Conservation (phyloP, 805 yeast genomes). For the Teunomyces cretensis region DNA sequence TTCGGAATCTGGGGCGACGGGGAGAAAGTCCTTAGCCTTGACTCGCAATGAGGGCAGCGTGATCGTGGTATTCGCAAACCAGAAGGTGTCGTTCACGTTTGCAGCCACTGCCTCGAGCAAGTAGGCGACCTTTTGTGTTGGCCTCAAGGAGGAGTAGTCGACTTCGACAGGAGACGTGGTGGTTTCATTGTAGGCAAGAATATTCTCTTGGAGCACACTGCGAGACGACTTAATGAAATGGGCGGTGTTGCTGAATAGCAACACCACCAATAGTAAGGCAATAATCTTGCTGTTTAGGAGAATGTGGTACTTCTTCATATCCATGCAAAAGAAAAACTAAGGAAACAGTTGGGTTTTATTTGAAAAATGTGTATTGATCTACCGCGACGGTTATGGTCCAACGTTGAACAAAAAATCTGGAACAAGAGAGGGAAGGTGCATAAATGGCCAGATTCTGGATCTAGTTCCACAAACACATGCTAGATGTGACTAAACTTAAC, state of each 20-base stretch:
- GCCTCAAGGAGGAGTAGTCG: conserved; percentile 15
- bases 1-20: neutral
- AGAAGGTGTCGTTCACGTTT: conserved; percentile 12
- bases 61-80: conserved; percentile 16
- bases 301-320: neutral
- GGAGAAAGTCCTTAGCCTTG: conserved; percentile 1
- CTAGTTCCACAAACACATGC: too few relatives aligned
- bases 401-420: too few relatives aligned
- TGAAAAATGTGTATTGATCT: too few relatives aligned
- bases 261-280: conserved; percentile 17
- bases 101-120: conserved; percentile 4
- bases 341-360: neutral
- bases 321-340: neutral
- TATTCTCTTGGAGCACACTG: too few relatives aligned
- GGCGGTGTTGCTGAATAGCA: conserved; percentile 19
- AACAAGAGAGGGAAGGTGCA: too few relatives aligned
- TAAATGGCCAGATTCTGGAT: too few relatives aligned
- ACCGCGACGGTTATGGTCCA: too few relatives aligned
- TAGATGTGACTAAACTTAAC: too few relatives aligned
- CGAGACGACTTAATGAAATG: conserved; percentile 20
- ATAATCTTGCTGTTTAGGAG: conserved; percentile 3
- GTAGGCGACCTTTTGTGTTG: conserved; percentile 12
- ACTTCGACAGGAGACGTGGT: conserved; percentile 13
- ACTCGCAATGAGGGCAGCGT: conserved; percentile 3
- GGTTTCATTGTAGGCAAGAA: too few relatives aligned